Evolutionary conservation across 768 basidiomycete genomes (phyloP).

Genomic region (Lentinula sp.): DNA sequence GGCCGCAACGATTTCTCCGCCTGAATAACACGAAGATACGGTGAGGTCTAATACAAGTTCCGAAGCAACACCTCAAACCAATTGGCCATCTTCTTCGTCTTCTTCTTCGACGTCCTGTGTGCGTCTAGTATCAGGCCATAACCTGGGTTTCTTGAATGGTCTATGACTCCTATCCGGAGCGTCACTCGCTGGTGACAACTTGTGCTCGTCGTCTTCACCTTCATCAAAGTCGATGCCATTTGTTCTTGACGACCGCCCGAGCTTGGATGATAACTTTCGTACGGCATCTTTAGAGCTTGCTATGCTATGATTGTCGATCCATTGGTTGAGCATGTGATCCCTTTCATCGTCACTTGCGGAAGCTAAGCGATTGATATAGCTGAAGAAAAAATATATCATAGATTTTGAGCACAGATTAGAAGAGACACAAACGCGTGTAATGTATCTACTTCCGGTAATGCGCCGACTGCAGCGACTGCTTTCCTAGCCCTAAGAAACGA

Average conservation of each 20-base stretch:
- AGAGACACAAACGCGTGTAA: not conserved
- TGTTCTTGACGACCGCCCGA: not conserved
- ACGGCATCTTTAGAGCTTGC: not conserved
- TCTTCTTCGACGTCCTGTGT: not conserved
- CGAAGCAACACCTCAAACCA: not conserved
- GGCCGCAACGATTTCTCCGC: not conserved
- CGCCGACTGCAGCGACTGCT: not conserved
- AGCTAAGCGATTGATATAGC: slow-evolving; percentile 5
- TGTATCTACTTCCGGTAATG: slow-evolving; percentile 2
- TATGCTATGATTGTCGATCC: not conserved
- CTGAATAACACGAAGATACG: not conserved
- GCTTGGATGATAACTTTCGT: not conserved
- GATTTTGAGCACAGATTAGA: not conserved
- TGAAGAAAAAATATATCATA: not conserved
- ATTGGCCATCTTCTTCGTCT: slow-evolving; percentile 2
- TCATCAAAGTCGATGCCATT: not conserved
- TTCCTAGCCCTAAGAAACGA: not conserved
- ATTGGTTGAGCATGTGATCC: slow-evolving; percentile 3
- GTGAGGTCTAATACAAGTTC: not conserved
- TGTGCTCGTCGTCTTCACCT: not conserved
- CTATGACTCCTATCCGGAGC: not conserved
- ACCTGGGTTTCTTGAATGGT: not conserved
- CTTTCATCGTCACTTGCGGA: slow-evolving; percentile 1
- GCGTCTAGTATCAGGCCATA: not conserved
- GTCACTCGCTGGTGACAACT: not conserved